A percentile compares a stretch with the other conserved stretches of the same genome.
These are phyloP conservation scores for Cercophora samala DNA, from an alignment of 495 filamentous ascomycete species.

Conservation along the genomic window DNA sequence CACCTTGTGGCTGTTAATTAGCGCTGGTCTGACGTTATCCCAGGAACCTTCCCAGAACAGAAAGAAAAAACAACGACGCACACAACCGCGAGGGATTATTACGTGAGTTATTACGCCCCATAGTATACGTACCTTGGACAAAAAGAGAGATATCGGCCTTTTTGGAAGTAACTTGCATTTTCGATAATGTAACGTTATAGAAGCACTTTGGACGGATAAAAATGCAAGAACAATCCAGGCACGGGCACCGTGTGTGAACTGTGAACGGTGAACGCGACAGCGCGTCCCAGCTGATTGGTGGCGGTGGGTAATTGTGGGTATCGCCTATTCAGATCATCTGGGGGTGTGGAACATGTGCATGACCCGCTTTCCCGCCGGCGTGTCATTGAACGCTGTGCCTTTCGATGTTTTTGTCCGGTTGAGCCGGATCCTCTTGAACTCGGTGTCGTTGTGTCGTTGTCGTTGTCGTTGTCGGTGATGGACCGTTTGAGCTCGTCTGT, in stretches of 20 bases:
- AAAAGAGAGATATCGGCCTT: background rate
- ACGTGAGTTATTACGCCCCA: background rate
- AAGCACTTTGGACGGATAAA: background rate
- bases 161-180: background rate
- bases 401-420: background rate
- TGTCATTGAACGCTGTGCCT: background rate
- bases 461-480: too few species aligned
- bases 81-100: background rate
- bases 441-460: background rate
- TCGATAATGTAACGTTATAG: background rate
- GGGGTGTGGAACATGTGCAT: background rate
- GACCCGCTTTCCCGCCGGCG: background rate
- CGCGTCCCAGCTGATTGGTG: constrained; percentile 6
- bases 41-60: background rate
- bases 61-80: background rate
- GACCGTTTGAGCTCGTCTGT: too few species aligned
- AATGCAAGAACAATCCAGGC: background rate
- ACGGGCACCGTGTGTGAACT: background rate
- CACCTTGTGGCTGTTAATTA: background rate
- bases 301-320: background rate
- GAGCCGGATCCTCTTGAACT: background rate
- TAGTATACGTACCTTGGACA: background rate
- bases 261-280: background rate
- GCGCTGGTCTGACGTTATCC: background rate
- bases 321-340: too few species aligned